phyloP scores from a whole-genome alignment of 1,284 basidiomycete genomes.

The Marasmius tenuissimus region DNA sequence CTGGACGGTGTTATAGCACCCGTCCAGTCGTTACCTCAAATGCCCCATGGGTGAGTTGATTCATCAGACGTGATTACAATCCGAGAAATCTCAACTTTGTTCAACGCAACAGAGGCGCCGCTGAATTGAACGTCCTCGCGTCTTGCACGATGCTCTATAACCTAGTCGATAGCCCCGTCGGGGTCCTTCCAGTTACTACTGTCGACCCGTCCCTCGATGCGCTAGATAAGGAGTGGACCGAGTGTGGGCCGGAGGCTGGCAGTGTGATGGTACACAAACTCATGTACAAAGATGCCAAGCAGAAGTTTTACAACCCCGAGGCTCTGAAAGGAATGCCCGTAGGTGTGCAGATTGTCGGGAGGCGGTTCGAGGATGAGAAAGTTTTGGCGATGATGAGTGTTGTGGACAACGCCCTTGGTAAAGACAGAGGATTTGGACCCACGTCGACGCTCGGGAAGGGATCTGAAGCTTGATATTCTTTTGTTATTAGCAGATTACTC shows the following conservation, averaged over 20 bases:
- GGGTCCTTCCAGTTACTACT: conserved; percentile 77
- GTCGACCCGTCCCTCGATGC: conserved; percentile 68
- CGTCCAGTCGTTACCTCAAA: conserved; percentile 68
- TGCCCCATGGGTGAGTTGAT: conserved; percentile 63
- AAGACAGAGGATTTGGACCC: conserved; percentile 55
- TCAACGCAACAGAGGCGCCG: conserved; percentile 42
- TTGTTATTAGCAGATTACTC: too few species aligned
- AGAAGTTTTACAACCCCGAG: conserved; percentile 65
- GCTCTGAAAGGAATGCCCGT: conserved; percentile 82
- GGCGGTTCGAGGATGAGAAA: conserved; percentile 85
- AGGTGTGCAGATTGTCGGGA: conserved; percentile 79
- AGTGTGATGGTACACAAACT: conserved; percentile 56
- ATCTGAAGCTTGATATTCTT: background rate
- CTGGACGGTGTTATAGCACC: conserved; percentile 82
- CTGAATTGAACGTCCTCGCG: conserved; percentile 54
- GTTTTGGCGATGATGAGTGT: conserved; percentile 80
- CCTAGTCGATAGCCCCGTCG: conserved; percentile 76
- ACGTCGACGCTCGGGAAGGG: conserved; percentile 14
- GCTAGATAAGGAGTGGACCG: conserved; percentile 58
- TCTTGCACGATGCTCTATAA: conserved; percentile 64
- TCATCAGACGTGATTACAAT: conserved; percentile 1
- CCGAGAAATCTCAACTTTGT: background rate
- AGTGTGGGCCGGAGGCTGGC: conserved; percentile 37
- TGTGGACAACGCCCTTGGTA: conserved; percentile 67
- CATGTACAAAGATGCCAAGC: conserved; percentile 50